Percentiles rank a stretch among this genome's conserved stretches.
Evolutionary conservation across 257 asterid species (phyloP).

Genomic region (Gynochthodes officinalis): DNA sequence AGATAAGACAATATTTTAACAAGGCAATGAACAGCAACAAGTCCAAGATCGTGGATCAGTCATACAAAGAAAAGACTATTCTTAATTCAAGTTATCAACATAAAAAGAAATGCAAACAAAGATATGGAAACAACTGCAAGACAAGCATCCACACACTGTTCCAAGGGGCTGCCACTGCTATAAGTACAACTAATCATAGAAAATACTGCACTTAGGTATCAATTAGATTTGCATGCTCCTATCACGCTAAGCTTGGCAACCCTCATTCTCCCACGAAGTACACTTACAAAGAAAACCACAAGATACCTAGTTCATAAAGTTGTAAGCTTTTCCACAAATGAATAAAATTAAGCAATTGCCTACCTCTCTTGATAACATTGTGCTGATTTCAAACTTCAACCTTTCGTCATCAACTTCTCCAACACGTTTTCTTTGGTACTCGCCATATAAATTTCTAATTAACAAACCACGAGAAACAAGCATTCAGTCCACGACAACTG

Average conservation of each 20-base stretch:
- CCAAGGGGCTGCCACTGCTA: not conserved
- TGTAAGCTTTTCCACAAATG: not conserved
- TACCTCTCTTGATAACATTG: slow-evolving; percentile 90
- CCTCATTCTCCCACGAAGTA: not conserved
- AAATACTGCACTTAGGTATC: not conserved
- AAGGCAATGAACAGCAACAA: not conserved
- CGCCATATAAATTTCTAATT: slow-evolving; percentile 64
- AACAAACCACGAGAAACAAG: not conserved
- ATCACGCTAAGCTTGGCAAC: not conserved
- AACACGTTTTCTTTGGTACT: slow-evolving; percentile 67
- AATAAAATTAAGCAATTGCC: slow-evolving; percentile 22
- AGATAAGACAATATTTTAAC: not conserved
- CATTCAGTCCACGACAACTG: not conserved
- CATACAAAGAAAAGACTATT: not conserved
- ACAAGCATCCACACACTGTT: not conserved
- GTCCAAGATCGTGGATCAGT: not conserved
- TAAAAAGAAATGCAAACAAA: not conserved
- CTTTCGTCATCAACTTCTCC: slow-evolving; percentile 79
- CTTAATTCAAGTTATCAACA: not conserved
- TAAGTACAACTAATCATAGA: not conserved
- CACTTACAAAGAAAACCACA: not conserved
- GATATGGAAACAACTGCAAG: not conserved
- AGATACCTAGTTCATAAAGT: not conserved
- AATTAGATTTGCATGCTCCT: not conserved
- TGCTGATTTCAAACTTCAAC: slow-evolving; percentile 80